Percentiles rank a stretch among this genome's conserved stretches.
These are phyloP conservation scores for Phytophthora syringae DNA, from an alignment of 352 stramenopile genomes.

Conservation along the genomic window DNA sequence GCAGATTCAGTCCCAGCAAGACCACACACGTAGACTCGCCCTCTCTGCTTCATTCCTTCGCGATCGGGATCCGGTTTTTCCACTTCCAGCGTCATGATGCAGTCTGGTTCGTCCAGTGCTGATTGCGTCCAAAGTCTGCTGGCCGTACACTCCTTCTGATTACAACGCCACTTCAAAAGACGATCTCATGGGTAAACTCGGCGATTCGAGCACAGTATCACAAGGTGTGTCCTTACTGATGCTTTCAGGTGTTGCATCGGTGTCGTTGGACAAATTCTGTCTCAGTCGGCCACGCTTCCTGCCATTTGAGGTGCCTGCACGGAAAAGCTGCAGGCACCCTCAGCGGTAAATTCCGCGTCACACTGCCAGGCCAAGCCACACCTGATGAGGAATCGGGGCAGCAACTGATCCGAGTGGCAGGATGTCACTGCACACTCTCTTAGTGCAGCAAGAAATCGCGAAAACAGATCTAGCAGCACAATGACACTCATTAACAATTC, in stretches of 20 bases:
- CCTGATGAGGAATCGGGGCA: slow-evolving; percentile 24
- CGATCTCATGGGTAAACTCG: slow-evolving; percentile 65
- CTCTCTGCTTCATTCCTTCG: slow-evolving; percentile 89
- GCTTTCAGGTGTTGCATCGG: slow-evolving; percentile 50
- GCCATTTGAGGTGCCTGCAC: slow-evolving; percentile 58
- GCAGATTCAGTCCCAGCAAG: slow-evolving; percentile 93
- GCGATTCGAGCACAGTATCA: background rate
- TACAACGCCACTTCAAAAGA: slow-evolving; percentile 80
- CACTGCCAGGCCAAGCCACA: slow-evolving; percentile 56
- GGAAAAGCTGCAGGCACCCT: slow-evolving; percentile 62
- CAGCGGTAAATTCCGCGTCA: slow-evolving; percentile 63
- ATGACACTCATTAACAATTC: slow-evolving; percentile 23
- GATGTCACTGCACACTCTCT: slow-evolving; percentile 63
- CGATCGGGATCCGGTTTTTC: slow-evolving; percentile 93
- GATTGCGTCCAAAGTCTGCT: too few relatives aligned
- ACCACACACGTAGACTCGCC: slow-evolving; percentile 94
- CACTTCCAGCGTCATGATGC: slow-evolving; percentile 96
- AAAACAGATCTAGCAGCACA: slow-evolving; percentile 3
- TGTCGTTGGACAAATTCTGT: slow-evolving; percentile 69
- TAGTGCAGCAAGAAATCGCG: slow-evolving; percentile 22
- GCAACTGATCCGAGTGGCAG: slow-evolving; percentile 44
- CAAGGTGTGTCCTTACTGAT: background rate
- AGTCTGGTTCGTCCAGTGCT: too few relatives aligned
- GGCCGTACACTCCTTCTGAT: too few relatives aligned
- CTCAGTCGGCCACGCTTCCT: slow-evolving; percentile 48